Evolutionary conservation across 2,329 filamentous ascomycete genomes (phyloP), one percentile per base, ranked within the genome.

Genomic region (Exophiala dermatitidis): DNA sequence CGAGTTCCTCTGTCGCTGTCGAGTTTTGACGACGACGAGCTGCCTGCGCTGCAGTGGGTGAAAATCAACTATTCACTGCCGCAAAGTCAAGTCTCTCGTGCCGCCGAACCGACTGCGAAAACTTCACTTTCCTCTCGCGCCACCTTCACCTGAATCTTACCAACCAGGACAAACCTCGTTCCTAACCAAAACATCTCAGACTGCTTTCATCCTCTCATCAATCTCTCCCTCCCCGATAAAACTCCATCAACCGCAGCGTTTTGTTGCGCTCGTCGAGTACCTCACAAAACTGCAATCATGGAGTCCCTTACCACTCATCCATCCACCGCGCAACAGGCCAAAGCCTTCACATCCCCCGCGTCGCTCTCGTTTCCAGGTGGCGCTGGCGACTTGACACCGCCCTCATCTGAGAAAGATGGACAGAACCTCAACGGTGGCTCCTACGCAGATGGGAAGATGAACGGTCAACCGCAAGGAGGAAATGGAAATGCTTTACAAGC

Each of bases 261-360:
- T 59, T 8, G 9, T n/a, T 60, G 56, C 62, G 59, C 62, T 19
- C 19, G 59, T 47, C 60, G 63, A 71, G 83, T 72, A 47, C 28
- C 45, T 54, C 46, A 56, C 50, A 48, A 12, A 19, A 34, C 46
- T 56, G 60, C 60, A 63, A 63, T 54, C 70, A 95, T 95, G 89
- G 89, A 95, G 71, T 82, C 83, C 66, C 85, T 95, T 66, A 90
- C 89, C 67, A 93, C 91, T 64, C 93, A 97, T 69, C 93, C 93
- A 46, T 81, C 86, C 62, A 97, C 84, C 69, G 90, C 91, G 66
- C 82, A 85, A 63, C 90, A 97, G 81, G 93, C 93, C 61, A 93
- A 93, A 79, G 89, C 88, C 69, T 95, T 97, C 74, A 95, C 90
- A 66, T 90, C 89, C 56, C 88, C 90, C 52, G 87, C 88, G 61